Evolutionary conservation across 495 filamentous ascomycete species (phyloP).

Genomic region (Pseudevernia furfuracea): DNA sequence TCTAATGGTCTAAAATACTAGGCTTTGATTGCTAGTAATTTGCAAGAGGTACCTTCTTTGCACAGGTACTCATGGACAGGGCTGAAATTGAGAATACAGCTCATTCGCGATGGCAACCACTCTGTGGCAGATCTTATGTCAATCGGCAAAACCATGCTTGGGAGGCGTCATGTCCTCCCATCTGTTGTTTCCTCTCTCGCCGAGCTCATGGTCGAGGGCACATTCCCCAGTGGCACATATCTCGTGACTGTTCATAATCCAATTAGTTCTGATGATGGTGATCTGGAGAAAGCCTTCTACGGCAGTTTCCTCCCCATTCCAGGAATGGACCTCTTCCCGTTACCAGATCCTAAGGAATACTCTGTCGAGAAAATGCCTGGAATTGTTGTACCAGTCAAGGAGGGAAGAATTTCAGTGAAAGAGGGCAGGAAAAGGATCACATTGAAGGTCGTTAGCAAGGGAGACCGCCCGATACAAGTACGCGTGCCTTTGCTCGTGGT

Average conservation of each 20-base stretch:
- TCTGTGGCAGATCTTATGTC: constrained; percentile 89
- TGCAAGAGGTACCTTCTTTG: constrained; percentile 65
- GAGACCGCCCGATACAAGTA: constrained; percentile 87
- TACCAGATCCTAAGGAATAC: constrained; percentile 53
- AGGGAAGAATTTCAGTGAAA: constrained; percentile 57
- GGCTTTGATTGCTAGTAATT: constrained; percentile 82
- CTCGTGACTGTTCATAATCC: constrained; percentile 93
- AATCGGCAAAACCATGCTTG: constrained; percentile 84
- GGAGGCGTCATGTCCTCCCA: constrained; percentile 86
- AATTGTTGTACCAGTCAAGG: constrained; percentile 65
- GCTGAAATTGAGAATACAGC: constrained; percentile 35
- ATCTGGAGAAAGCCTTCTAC: constrained; percentile 79
- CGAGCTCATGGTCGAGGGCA: constrained; percentile 90
- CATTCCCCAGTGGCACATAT: constrained; percentile 84
- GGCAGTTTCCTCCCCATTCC: constrained; percentile 88
- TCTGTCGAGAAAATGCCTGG: constrained; percentile 64
- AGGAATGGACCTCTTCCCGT: constrained; percentile 54
- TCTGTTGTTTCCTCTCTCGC: constrained; percentile 66
- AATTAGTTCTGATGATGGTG: constrained; percentile 77
- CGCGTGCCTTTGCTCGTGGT: constrained; percentile 6
- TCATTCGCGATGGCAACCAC: constrained; percentile 94
- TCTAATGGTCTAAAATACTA: constrained; percentile 29
- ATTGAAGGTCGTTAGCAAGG: constrained; percentile 74
- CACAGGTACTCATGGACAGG: neutral
- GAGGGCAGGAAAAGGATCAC: constrained; percentile 64